These are phyloP conservation scores for Flaveria floridana DNA, from an alignment of 140 eudicot species.

Conservation along the genomic window DNA sequence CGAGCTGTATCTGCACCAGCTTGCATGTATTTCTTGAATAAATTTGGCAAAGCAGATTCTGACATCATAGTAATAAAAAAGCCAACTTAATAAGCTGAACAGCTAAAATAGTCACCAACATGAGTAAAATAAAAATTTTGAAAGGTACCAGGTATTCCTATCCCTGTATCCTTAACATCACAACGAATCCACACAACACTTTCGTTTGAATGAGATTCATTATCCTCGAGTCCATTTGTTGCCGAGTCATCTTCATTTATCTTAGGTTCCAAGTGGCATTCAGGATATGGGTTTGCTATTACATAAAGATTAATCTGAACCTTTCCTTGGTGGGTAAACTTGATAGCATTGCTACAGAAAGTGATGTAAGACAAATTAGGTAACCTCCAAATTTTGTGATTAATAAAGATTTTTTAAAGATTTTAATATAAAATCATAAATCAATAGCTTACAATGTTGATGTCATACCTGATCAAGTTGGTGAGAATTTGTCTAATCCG, in stretches of 20 bases:
- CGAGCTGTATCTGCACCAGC: slow-evolving; percentile 89
- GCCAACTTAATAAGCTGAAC: neutral
- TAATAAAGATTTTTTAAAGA: neutral
- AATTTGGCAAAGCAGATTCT: slow-evolving; percentile 79
- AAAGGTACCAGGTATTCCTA: slow-evolving; percentile 88
- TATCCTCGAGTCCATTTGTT: slow-evolving; percentile 39
- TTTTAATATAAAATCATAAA: neutral
- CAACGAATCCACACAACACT: slow-evolving; percentile 83
- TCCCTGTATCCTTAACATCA: slow-evolving; percentile 93
- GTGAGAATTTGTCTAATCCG: slow-evolving; percentile 95
- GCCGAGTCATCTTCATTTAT: slow-evolving; percentile 32
- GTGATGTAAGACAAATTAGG: slow-evolving; percentile 1
- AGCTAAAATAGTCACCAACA: neutral
- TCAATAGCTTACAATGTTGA: neutral
- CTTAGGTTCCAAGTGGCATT: slow-evolving; percentile 35
- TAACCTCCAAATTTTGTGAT: slow-evolving; percentile 7
- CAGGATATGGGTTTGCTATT: slow-evolving; percentile 48
- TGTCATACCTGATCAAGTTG: slow-evolving; percentile 78
- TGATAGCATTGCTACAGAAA: slow-evolving; percentile 79
- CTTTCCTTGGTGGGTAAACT: slow-evolving; percentile 90
- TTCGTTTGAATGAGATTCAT: slow-evolving; percentile 43
- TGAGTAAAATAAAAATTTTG: neutral
- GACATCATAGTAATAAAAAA: slow-evolving; percentile 24
- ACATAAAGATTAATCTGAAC: slow-evolving; percentile 80
- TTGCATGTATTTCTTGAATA: slow-evolving; percentile 95